Evolutionary conservation across 208 protist genomes (phyloP).

Genomic region (Leishmania major): DNA sequence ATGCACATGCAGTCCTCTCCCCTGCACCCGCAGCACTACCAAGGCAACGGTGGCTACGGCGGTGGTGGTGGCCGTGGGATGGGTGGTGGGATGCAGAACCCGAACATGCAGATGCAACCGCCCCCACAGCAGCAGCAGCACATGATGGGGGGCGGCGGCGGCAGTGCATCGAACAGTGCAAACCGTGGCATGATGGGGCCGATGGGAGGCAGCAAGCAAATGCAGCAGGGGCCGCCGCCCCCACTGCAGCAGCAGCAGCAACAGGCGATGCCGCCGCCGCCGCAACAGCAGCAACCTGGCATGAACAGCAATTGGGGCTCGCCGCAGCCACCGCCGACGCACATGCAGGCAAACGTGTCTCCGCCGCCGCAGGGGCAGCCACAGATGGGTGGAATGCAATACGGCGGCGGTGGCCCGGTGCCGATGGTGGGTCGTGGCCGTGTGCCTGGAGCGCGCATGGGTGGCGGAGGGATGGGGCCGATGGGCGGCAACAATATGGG

Average conservation of each 20-base stretch:
- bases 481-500: slow-evolving; percentile 31
- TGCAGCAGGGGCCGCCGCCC: slow-evolving; percentile 16
- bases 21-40: slow-evolving; percentile 38
- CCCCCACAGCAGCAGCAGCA: slow-evolving; percentile 10
- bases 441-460: slow-evolving; percentile 10
- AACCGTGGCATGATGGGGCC: slow-evolving; percentile 29
- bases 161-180: slow-evolving; percentile 18
- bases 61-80: slow-evolving; percentile 18
- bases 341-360: slow-evolving; percentile 27
- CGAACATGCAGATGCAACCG: slow-evolving; percentile 15
- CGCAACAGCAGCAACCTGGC: slow-evolving; percentile 6
- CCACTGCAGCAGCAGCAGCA: slow-evolving; percentile 9
- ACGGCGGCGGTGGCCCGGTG: slow-evolving; percentile 19
- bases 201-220: slow-evolving; percentile 29
- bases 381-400: slow-evolving; percentile 21
- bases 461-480: slow-evolving; percentile 13
- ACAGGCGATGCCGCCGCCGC: slow-evolving; percentile 6
- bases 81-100: slow-evolving; percentile 32
- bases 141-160: slow-evolving; percentile 21
- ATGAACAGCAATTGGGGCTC: slow-evolving; percentile 31
- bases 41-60: slow-evolving; percentile 31
- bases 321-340: slow-evolving; percentile 24
- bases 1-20: slow-evolving; percentile 49
- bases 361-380: slow-evolving; percentile 32
- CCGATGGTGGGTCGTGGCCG: slow-evolving; percentile 32